Evolutionary conservation across 331 rosid genomes (phyloP).

Genomic region (Dryas integrifolia): DNA sequence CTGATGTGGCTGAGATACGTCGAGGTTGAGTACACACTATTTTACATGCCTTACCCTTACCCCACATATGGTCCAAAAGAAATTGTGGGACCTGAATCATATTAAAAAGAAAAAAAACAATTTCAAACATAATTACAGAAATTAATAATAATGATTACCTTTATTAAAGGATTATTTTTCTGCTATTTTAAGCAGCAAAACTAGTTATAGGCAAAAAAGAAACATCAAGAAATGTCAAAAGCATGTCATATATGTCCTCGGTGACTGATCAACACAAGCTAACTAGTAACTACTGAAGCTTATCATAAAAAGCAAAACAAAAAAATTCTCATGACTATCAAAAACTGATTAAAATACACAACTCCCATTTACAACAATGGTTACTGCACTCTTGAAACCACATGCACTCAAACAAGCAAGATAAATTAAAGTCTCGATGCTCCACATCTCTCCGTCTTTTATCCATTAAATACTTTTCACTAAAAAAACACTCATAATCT

Average conservation of each 20-base stretch:
- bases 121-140: constrained; percentile 5
- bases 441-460: background rate
- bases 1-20: constrained; percentile 89
- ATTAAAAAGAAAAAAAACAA: constrained; percentile 27
- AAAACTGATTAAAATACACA: background rate
- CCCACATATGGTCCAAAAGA: constrained; percentile 85
- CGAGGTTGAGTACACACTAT: constrained; percentile 94
- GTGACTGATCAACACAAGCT: background rate
- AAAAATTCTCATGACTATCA: background rate
- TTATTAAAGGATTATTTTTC: background rate
- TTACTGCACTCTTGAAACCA: background rate
- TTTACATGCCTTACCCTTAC: constrained; percentile 77
- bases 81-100: constrained; percentile 84
- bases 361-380: background rate
- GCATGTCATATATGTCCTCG: background rate
- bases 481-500: no score
- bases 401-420: background rate
- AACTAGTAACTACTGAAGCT: background rate
- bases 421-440: background rate
- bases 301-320: background rate
- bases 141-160: background rate
- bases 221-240: constrained; percentile 8
- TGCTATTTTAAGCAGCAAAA: background rate
- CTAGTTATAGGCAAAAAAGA: background rate
- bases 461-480: background rate